Evolutionary conservation across 495 filamentous ascomycete species (phyloP).

Genomic region (Barbatosphaeria neglecta): DNA sequence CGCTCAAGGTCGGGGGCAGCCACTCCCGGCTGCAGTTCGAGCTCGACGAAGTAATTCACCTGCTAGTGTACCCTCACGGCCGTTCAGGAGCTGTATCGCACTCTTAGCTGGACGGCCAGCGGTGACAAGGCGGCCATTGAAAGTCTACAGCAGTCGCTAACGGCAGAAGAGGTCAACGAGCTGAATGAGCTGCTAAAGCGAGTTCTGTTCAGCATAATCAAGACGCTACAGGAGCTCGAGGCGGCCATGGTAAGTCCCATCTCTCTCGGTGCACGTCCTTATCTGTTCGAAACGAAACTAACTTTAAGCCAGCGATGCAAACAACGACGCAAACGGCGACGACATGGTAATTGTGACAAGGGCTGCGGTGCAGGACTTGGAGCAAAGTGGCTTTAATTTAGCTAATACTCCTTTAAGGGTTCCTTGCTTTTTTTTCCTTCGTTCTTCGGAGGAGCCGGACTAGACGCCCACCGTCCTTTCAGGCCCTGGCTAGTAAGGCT

Average conservation of each 20-base stretch:
- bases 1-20: constrained; percentile 3
- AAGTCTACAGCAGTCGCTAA: constrained; percentile 5
- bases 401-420: too few species aligned
- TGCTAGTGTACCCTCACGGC: constrained; percentile 5
- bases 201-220: constrained; percentile 2
- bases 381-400: too few species aligned
- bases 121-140: constrained; percentile 8
- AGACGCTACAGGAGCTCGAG: constrained; percentile 3
- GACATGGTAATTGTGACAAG: too few species aligned
- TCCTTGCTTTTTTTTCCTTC: too few species aligned
- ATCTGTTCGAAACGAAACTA: too few species aligned
- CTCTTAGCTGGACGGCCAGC: constrained; percentile 4
- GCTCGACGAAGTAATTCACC: constrained; percentile 4
- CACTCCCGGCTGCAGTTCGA: constrained; percentile 3
- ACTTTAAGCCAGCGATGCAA: too few species aligned
- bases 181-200: constrained; percentile 8
- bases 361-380: too few species aligned
- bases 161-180: constrained; percentile 4
- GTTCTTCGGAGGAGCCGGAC: too few species aligned
- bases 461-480: too few species aligned
- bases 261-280: too few species aligned
- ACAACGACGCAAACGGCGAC: too few species aligned
- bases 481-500: too few species aligned
- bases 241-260: constrained; percentile 8
- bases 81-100: constrained; percentile 3